Evolutionary conservation across 352 stramenopile species (phyloP).

Genomic region (Pythium rhizo-oryzae): DNA sequence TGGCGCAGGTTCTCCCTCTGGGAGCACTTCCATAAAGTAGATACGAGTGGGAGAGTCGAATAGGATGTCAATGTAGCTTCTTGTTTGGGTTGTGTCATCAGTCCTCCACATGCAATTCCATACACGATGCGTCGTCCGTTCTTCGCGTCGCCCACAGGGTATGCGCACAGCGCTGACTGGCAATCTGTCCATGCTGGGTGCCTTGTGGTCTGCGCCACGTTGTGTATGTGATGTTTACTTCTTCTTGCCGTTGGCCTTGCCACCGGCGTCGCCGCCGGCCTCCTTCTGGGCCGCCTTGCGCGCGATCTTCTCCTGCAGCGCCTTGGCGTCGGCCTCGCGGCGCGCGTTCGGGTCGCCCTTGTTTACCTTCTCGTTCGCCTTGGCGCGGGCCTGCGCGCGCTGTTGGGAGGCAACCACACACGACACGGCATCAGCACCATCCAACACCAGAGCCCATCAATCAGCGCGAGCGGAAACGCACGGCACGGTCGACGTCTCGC

Average conservation of each 20-base stretch:
- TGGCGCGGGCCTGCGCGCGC: constrained; percentile 70
- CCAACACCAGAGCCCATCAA: background rate
- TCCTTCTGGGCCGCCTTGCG: constrained; percentile 70
- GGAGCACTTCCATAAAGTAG: background rate
- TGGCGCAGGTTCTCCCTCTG: background rate
- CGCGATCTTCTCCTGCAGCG: constrained; percentile 82
- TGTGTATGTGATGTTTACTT: constrained; percentile 7
- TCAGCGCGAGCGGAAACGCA: constrained; percentile 32
- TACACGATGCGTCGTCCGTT: background rate
- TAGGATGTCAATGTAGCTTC: no score
- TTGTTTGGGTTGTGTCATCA: no score
- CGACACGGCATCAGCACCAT: background rate
- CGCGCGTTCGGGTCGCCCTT: constrained; percentile 65
- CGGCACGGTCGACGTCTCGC: constrained; percentile 70
- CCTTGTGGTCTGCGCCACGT: background rate
- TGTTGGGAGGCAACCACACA: constrained; percentile 27
- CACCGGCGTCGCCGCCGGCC: constrained; percentile 40
- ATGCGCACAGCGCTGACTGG: no score
- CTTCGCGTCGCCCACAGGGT: no score
- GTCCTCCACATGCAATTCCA: no score
- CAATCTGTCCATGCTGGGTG: no score
- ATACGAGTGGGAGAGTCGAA: background rate
- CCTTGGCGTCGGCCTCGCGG: constrained; percentile 75
- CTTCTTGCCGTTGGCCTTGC: constrained; percentile 23
- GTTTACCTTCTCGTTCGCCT: constrained; percentile 10